Base-by-base conservation (phyloP, 257 asterid genomes). In the Capsicum baccatum region DNA sequence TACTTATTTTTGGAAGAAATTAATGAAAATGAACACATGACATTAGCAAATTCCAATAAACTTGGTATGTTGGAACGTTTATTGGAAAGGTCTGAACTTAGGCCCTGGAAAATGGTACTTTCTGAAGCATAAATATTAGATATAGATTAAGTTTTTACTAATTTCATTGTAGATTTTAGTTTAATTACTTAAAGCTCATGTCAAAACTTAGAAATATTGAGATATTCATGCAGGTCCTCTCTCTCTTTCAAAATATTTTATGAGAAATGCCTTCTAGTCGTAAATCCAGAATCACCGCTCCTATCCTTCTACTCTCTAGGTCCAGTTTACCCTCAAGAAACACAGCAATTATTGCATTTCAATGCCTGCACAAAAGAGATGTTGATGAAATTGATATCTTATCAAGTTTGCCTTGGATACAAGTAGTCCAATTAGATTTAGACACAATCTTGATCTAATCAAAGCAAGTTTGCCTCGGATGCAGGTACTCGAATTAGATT, bases 121-220 rank as follows among this genome's bases (percentile, higher is more conserved):
- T 37, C 52, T 68, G 55, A 59, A 59, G 7, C 12, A 59, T n/a
- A 59, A n/a, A 9, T 59, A 59, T 59, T 59, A 2, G 66, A 59
- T 12, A 4, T 55, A 55, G 71, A 26, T 10, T 66, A 9, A n/a
- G 35, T n/a, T 19, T 39, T n/a, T 60, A 60, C 21, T 59, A 63
- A 33, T 12, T 64, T 26, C 44, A 66, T 66, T 66, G 19, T 42
- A 35, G 48, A 67, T 13, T 12, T 35, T 35, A 6, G 48, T 67
- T 35, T 66, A 44, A 44, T 44, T 71, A 71, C 79, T 44, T 71
- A 70, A 17, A 70, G 57, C 57, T 9, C 55, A 9, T 17, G 79
- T 17, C 79, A 70, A 44, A 44, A 44, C 33, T 47, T 71, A 37
- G 79, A 44, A 71, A 71, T 71, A 47, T n/a, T 47, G 11, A 71